phyloP scores from a whole-genome alignment of 768 basidiomycete genomes.

The Mycena albidolilacea region DNA sequence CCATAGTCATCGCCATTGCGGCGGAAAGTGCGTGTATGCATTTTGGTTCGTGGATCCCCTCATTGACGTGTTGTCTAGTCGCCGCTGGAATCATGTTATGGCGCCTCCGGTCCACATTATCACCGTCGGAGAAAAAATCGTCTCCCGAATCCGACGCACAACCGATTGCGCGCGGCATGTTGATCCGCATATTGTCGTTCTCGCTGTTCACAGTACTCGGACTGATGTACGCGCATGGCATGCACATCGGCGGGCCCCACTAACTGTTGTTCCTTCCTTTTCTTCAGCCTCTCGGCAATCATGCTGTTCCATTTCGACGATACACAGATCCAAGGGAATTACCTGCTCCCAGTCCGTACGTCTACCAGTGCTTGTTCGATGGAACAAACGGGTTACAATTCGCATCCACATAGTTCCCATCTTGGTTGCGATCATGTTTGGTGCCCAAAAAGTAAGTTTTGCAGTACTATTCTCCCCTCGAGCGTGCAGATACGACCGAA shows the following conservation, averaged over 20 bases:
- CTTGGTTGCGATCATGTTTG: conserved; percentile 40
- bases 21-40: conserved; percentile 32
- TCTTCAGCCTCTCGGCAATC: conserved; percentile 13
- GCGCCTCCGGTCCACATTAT: conserved; percentile 31
- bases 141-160: background rate
- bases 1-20: conserved; percentile 35
- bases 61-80: conserved; percentile 18
- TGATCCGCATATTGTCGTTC: conserved; percentile 39
- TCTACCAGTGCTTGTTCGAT: background rate
- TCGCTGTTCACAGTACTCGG: conserved; percentile 26
- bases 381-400: background rate
- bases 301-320: conserved; percentile 29
- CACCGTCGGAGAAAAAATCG: conserved; percentile 3
- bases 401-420: conserved; percentile 35
- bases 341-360: conserved; percentile 34
- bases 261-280: background rate
- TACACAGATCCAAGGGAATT: conserved; percentile 35
- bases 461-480: too few relatives aligned
- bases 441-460: conserved; percentile 40
- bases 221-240: background rate
- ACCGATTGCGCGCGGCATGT: conserved; percentile 35
- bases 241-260: background rate
- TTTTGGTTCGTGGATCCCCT: background rate
- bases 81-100: conserved; percentile 38
- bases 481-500: background rate